These are phyloP conservation scores for Podospora sp. DNA, from an alignment of 495 filamentous ascomycete genomes.

Conservation along the genomic window DNA sequence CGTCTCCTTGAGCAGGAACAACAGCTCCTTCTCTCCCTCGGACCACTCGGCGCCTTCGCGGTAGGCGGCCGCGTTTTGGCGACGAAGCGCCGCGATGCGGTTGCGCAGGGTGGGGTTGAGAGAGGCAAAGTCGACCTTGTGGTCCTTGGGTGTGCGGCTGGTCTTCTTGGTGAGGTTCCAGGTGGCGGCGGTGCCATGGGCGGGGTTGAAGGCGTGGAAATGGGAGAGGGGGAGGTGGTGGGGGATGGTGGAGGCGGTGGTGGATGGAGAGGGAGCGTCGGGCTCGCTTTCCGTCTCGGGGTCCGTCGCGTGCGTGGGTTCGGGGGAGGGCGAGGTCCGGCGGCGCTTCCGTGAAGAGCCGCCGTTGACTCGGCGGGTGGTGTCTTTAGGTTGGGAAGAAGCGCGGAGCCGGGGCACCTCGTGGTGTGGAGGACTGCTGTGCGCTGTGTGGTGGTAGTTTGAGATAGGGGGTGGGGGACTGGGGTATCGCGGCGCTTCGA, in stretches of 20 bases:
- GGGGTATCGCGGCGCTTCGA: not conserved
- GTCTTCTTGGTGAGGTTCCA: not conserved
- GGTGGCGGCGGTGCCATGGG: not conserved
- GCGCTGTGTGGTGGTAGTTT: not conserved
- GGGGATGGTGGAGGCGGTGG: not conserved
- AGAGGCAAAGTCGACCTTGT: not conserved
- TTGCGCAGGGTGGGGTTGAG: not conserved
- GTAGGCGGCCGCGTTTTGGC: not conserved
- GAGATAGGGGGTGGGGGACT: not conserved
- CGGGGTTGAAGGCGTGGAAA: not conserved
- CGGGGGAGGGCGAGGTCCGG: not conserved
- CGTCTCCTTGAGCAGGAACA: not conserved
- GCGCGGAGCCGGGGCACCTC: too few species aligned
- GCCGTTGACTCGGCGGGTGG: too few species aligned
- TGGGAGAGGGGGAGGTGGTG: not conserved
- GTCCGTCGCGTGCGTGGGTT: not conserved
- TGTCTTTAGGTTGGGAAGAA: too few species aligned
- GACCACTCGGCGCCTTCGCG: not conserved
- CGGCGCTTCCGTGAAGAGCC: too few species aligned
- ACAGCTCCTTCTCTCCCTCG: not conserved
- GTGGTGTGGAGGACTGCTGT: not conserved
- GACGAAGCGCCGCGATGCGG: not conserved
- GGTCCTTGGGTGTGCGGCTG: not conserved
- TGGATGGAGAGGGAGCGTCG: not conserved
- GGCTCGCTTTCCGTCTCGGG: not conserved